Conservation (phyloP, 2,329 filamentous ascomycete species). For the Nemania diffusa region DNA sequence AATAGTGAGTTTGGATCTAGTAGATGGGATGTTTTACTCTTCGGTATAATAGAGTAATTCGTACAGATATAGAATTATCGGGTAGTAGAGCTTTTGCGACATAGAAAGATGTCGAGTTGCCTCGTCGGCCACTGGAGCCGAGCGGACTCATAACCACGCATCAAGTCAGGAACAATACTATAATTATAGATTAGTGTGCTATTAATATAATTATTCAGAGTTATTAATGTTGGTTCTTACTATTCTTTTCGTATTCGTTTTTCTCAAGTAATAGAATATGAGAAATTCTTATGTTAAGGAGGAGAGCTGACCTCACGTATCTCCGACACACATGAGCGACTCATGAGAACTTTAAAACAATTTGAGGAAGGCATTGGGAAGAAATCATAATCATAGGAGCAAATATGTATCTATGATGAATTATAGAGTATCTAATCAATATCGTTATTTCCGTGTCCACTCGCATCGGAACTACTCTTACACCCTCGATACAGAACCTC, state of each 20-base stretch:
- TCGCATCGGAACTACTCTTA: not conserved
- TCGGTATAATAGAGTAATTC: not conserved
- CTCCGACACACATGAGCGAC: too few relatives aligned
- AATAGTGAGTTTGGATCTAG: not conserved
- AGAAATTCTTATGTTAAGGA: not conserved
- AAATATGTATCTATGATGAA: too few relatives aligned
- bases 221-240: not conserved
- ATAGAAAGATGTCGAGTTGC: not conserved
- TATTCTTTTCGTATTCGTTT: not conserved
- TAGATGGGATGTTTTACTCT: not conserved
- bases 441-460: not conserved
- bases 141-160: too few relatives aligned
- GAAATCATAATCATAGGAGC: too few relatives aligned
- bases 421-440: too few relatives aligned
- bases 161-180: not conserved
- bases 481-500: not conserved
- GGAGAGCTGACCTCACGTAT: not conserved
- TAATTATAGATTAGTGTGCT: not conserved
- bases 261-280: too few relatives aligned
- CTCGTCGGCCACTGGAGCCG: too few relatives aligned
- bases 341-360: too few relatives aligned
- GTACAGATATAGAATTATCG: not conserved
- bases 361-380: too few relatives aligned
- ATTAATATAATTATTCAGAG: not conserved
- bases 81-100: not conserved